These are phyloP conservation scores for Chalciporus sp. DNA, from an alignment of 1,284 basidiomycete genomes.

Conservation along the genomic window DNA sequence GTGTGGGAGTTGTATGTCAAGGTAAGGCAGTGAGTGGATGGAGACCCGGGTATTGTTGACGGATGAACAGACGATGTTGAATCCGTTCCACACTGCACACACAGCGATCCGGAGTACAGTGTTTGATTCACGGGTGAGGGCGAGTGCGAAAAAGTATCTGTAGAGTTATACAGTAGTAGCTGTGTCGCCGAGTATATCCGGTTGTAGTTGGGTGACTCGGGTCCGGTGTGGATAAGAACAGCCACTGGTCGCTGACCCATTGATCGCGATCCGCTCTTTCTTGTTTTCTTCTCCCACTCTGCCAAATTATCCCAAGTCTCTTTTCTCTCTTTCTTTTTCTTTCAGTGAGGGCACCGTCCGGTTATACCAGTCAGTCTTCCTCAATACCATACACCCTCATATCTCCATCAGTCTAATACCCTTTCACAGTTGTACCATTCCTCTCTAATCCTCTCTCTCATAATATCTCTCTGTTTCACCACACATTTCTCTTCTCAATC, in stretches of 20 bases:
- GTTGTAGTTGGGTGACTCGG: slow-evolving; percentile 19
- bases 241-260: slow-evolving; percentile 16
- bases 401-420: slow-evolving; percentile 35
- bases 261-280: slow-evolving; percentile 2
- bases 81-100: slow-evolving; percentile 92
- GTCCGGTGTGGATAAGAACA: slow-evolving; percentile 13
- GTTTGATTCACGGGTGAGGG: slow-evolving; percentile 83
- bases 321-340: not conserved
- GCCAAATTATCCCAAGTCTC: not conserved
- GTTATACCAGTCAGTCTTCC: slow-evolving; percentile 8
- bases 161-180: slow-evolving; percentile 9
- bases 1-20: slow-evolving; percentile 96
- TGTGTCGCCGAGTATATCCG: slow-evolving; percentile 4
- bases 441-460: slow-evolving; percentile 17
- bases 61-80: slow-evolving; percentile 71
- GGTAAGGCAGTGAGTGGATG: slow-evolving; percentile 47
- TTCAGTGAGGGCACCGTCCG: not conserved
- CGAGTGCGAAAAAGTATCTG: slow-evolving; percentile 87
- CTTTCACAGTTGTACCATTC: slow-evolving; percentile 32
- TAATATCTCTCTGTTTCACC: slow-evolving; percentile 28
- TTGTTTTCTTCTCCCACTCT: not conserved
- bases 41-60: slow-evolving; percentile 2
- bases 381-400: slow-evolving; percentile 6
- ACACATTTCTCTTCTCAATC: slow-evolving; percentile 40
- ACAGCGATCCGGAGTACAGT: slow-evolving; percentile 75